These are phyloP conservation scores for Teratosphaeria destructans DNA, from an alignment of 2,329 filamentous ascomycete species.

Conservation along the genomic window DNA sequence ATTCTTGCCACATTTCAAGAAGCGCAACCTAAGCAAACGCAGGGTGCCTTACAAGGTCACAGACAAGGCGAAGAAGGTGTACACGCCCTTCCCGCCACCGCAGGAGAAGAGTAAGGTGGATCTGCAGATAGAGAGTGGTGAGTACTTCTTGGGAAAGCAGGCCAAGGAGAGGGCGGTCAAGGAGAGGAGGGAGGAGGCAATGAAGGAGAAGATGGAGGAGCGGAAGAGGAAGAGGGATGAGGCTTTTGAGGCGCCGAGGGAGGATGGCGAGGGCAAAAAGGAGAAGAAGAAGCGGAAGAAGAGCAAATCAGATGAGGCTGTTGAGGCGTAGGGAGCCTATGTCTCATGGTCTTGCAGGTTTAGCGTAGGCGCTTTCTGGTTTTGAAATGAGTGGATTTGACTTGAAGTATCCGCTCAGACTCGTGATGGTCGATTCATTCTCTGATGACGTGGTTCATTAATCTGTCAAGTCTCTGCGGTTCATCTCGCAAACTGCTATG, in stretches of 20 bases:
- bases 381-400: not conserved
- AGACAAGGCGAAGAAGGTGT: conserved; percentile 85
- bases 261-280: conserved; percentile 45
- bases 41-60: conserved; percentile 73
- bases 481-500: no score
- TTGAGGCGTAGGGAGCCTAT: not conserved
- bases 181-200: conserved; percentile 72
- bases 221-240: conserved; percentile 75
- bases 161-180: conserved; percentile 76
- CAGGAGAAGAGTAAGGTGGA: conserved; percentile 99
- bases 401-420: no score
- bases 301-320: conserved; percentile 6
- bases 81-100: conserved; percentile 93
- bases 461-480: no score
- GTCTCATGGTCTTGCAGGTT: not conserved
- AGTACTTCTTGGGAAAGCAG: conserved; percentile 90
- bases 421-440: no score
- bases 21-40: conserved; percentile 75
- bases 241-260: conserved; percentile 79
- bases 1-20: conserved; percentile 96
- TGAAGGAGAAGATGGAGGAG: conserved; percentile 78
- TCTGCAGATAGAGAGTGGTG: conserved; percentile 91
- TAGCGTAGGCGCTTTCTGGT: not conserved
- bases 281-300: conserved; percentile 42
- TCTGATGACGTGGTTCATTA: no score